Base-by-base conservation (phyloP, 1,139 yeast genomes). In the Sugiyamaella pinicola region DNA sequence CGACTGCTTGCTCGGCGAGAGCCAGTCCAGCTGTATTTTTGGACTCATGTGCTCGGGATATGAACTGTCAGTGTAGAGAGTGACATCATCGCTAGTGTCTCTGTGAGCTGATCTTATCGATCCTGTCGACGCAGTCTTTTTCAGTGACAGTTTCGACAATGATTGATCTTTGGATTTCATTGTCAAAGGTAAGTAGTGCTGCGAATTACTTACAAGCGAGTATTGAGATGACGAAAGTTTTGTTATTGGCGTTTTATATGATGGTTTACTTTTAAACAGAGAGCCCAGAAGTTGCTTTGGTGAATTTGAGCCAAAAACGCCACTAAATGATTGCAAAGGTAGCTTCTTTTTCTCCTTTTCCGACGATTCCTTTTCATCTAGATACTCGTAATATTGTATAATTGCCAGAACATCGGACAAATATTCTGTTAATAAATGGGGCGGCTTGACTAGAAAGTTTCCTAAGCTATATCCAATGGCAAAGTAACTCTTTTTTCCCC, bases 311-410 rank as follows among this genome's bases (percentile, higher is more conserved):
- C n/a, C n/a, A n/a, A n/a, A n/a, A n/a, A n/a, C n/a, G n/a, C n/a
- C n/a, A n/a, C n/a, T n/a, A n/a, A n/a, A n/a, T n/a, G n/a, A n/a
- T n/a, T n/a, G n/a, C n/a, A n/a, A n/a, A n/a, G n/a, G n/a, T n/a
- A n/a, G n/a, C 17, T 40, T 40, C 15, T 26, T 15, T 24, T 24
- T 40, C 6, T 24, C 45, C 12, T 22, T 22, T 15, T 44, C 22
- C 13, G 2, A 5, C 13, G 34, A 21, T 10, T 45, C 19, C 40
- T 8, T 29, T 21, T 12, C 15, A 18, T 49, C 52, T 3, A 34
- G 4, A 15, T 43, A 33, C 3, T 49, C 53, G 26, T 43, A 49
- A 28, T 43, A 46, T 34, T 49, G 49, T 10, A 49, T 5, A 24
- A 44, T 26, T 10, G 53, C 53, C 31, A 43, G 28, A 2, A 38